A percentile compares a stretch with the other conserved stretches of the same genome.
Evolutionary conservation across 305 asterid species (phyloP).

Genomic region (Coffea humblotiana): DNA sequence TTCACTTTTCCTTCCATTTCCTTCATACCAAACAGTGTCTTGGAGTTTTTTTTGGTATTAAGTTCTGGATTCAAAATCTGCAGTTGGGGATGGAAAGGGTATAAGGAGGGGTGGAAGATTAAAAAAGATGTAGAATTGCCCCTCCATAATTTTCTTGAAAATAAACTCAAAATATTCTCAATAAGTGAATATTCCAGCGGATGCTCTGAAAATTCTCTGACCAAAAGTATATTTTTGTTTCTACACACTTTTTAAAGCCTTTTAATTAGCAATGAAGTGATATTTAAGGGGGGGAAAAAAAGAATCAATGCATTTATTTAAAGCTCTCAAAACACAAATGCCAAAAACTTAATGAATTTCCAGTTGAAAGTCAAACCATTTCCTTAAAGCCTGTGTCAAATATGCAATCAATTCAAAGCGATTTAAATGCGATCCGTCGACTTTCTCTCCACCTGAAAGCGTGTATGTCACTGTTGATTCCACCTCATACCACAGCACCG

Average conservation of each 20-base stretch:
- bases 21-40: too few species aligned
- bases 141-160: too few species aligned
- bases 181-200: background rate
- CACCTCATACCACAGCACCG: conserved; percentile 1
- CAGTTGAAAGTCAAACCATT: background rate
- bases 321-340: background rate
- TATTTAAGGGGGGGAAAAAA: background rate
- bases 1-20: too few species aligned
- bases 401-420: background rate
- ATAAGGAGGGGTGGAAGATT: too few species aligned
- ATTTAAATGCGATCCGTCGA: background rate
- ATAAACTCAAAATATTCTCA: background rate
- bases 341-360: background rate
- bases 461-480: conserved; percentile 6
- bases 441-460: background rate
- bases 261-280: background rate
- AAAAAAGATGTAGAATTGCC: background rate
- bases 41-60: too few species aligned
- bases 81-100: too few species aligned
- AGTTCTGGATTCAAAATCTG: too few species aligned
- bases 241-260: background rate
- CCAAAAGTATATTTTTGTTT: background rate
- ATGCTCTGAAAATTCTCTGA: background rate
- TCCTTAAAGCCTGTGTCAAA: background rate
- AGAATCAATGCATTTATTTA: background rate